phyloP scores from a whole-genome alignment of 129 eudicot genomes.

The Arctium lappa region DNA sequence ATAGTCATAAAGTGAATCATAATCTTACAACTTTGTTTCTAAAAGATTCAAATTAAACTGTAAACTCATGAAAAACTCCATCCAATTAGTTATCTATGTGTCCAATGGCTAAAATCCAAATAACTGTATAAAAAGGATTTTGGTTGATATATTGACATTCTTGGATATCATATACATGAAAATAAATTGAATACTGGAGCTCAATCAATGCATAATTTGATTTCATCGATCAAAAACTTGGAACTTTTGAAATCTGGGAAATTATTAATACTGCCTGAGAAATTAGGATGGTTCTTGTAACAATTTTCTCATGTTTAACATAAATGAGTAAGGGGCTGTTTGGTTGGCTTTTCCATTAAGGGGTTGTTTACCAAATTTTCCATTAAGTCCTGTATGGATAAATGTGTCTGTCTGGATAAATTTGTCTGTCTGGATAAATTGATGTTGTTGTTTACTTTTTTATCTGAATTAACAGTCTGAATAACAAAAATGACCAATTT shows the following conservation, averaged over 20 bases:
- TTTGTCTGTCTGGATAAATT: no score
- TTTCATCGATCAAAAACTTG: not conserved
- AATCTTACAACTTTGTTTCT: not conserved
- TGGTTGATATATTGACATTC: not conserved
- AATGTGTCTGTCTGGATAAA: no score
- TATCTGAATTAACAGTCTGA: no score
- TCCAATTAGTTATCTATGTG: not conserved
- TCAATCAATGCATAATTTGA: not conserved
- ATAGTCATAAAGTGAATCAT: not conserved
- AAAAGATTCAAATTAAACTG: not conserved
- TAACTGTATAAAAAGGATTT: not conserved
- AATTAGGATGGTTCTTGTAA: not conserved
- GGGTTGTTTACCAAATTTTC: not conserved
- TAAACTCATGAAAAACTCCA: not conserved
- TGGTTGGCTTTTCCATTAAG: no score
- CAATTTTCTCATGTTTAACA: not conserved
- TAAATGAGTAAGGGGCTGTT: not conserved
- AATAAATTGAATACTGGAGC: not conserved
- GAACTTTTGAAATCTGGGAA: not conserved
- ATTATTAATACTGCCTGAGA: not conserved
- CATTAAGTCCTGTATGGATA: no score
- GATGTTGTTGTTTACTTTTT: no score
- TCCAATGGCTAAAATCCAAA: not conserved
- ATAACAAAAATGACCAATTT: no score
- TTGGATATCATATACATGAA: not conserved